phyloP scores from a whole-genome alignment of 1,284 basidiomycete genomes.

The Lignosus rhinocerotis region DNA sequence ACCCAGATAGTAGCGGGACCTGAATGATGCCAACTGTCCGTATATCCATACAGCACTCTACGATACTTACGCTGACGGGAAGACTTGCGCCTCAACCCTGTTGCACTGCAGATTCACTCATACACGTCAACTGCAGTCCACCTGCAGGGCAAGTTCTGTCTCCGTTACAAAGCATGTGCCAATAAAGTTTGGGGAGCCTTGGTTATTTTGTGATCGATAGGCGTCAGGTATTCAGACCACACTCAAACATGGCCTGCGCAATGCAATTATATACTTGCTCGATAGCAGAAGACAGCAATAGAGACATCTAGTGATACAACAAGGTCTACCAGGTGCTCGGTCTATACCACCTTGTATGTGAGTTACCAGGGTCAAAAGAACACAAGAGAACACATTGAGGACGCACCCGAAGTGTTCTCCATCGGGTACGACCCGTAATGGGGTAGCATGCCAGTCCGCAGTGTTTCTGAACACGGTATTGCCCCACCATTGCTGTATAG shows the following conservation, averaged over 20 bases:
- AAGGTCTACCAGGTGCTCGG: conserved; percentile 23
- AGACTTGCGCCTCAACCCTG: neutral
- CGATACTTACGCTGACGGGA: no score
- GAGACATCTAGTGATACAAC: conserved; percentile 24
- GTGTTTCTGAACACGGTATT: conserved; percentile 41
- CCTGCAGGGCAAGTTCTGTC: no score
- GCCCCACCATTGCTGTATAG: conserved; percentile 43
- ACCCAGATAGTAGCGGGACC: neutral
- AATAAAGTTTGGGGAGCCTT: no score
- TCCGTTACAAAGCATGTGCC: no score
- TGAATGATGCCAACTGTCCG: neutral
- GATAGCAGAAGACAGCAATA: conserved; percentile 17
- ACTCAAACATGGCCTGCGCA: no score
- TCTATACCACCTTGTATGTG: neutral
- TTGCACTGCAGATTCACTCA: no score
- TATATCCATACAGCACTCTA: no score
- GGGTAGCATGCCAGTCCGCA: conserved; percentile 32
- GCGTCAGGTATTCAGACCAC: no score
- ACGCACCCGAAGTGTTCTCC: conserved; percentile 37
- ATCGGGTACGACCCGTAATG: conserved; percentile 26
- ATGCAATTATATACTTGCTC: neutral
- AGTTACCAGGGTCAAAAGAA: neutral
- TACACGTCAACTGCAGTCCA: no score
- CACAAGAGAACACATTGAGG: neutral
- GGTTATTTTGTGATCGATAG: no score